A percentile compares a stretch with the other conserved stretches of the same genome.
Conservation (phyloP, 2,329 filamentous ascomycete genomes). For the Stagonosporopsis rhizophila region DNA sequence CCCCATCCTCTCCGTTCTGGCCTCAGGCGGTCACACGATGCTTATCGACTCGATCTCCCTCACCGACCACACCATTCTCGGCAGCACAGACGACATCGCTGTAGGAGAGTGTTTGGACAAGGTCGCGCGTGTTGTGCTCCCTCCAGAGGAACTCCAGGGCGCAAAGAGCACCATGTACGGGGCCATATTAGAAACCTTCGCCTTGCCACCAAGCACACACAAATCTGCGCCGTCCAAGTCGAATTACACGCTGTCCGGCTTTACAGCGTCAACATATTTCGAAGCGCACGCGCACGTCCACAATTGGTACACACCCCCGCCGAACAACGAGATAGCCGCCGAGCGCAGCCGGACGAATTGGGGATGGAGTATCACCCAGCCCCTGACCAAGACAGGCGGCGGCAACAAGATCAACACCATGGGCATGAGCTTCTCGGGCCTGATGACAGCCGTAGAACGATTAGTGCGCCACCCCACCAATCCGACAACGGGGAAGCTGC, state of each 20-base stretch:
- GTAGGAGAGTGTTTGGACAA: constrained; percentile 92
- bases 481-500: constrained; percentile 32
- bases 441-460: constrained; percentile 70
- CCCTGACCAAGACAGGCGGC: constrained; percentile 62
- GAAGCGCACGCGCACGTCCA: constrained; percentile 37
- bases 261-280: constrained; percentile 33
- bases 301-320: constrained; percentile 64
- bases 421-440: constrained; percentile 68
- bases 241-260: not conserved
- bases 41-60: constrained; percentile 76
- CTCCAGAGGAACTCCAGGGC: constrained; percentile 61
- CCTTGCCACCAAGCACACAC: constrained; percentile 57
- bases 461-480: constrained; percentile 55
- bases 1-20: constrained; percentile 86
- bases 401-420: constrained; percentile 42
- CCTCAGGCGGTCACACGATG: constrained; percentile 91
- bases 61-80: constrained; percentile 75
- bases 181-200: constrained; percentile 78
- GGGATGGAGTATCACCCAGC: constrained; percentile 74
- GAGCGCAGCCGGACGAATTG: constrained; percentile 56
- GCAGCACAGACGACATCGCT: constrained; percentile 79
- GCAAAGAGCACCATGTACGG: constrained; percentile 78
- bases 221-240: not conserved
- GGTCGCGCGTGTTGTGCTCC: constrained; percentile 77
- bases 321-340: constrained; percentile 65